Percentiles rank a stretch among this genome's conserved stretches.
phyloP scores from a whole-genome alignment of 2,329 filamentous ascomycete species.

The Penicillium sp. region DNA sequence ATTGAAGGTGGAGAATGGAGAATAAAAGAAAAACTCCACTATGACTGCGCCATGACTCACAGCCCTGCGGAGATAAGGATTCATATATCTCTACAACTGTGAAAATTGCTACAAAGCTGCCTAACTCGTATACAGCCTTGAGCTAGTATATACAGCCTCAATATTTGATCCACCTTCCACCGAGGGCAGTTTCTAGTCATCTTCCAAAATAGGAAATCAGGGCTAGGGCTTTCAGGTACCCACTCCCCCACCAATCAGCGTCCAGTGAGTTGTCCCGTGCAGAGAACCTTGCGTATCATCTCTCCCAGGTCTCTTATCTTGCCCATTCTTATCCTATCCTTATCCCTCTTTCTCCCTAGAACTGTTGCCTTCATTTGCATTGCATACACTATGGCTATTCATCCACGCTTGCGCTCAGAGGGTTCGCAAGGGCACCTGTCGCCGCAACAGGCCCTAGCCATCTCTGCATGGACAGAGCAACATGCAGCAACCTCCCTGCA shows the following conservation, averaged over 20 bases:
- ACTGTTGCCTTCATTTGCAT: neutral
- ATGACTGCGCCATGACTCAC: constrained; percentile 16
- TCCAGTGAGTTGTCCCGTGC: constrained; percentile 18
- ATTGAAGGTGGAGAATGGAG: constrained; percentile 9
- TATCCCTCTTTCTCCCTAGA: constrained; percentile 3
- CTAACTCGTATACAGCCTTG: neutral
- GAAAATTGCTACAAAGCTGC: neutral
- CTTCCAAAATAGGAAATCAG: constrained; percentile 16
- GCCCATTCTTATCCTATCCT: constrained; percentile 10
- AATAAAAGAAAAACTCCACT: constrained; percentile 10
- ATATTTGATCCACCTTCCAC: constrained; percentile 1
- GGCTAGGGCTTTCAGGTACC: constrained; percentile 20
- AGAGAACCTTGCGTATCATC: constrained; percentile 11
- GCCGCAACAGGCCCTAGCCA: constrained; percentile 51
- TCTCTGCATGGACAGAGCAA: constrained; percentile 64
- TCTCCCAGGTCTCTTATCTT: constrained; percentile 18
- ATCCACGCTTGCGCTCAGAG: constrained; percentile 35
- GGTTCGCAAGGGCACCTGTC: constrained; percentile 29
- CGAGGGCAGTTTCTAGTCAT: neutral
- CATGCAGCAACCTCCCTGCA: constrained; percentile 38
- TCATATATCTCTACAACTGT: neutral
- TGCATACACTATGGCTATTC: constrained; percentile 43
- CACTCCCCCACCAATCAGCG: constrained; percentile 22
- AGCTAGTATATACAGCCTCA: neutral
- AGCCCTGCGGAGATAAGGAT: constrained; percentile 10